phyloP scores from a whole-genome alignment of 2,329 filamentous ascomycete genomes.

The Fusarium sp. region DNA sequence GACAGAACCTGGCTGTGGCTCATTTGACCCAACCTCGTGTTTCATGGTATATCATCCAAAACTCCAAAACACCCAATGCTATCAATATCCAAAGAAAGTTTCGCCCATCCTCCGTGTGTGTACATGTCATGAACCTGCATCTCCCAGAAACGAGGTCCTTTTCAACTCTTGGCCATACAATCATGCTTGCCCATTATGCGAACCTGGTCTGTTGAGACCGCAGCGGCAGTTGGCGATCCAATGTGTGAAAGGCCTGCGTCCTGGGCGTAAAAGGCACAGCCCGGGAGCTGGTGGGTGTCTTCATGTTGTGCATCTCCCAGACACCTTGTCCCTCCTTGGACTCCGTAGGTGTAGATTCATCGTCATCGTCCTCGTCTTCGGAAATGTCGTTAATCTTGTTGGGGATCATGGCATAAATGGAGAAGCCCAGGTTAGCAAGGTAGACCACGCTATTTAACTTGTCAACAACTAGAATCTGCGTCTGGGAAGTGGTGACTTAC shows the following conservation, averaged over 20 bases:
- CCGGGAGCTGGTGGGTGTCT: slow-evolving; percentile 46
- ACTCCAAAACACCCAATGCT: slow-evolving; percentile 37
- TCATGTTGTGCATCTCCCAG: slow-evolving; percentile 70
- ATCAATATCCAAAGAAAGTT: slow-evolving; percentile 31
- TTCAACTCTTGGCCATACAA: neutral
- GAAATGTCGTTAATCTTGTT: slow-evolving; percentile 64
- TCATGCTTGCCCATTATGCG: slow-evolving; percentile 2
- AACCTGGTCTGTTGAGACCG: slow-evolving; percentile 49
- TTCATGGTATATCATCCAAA: slow-evolving; percentile 32
- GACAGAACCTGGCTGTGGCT: slow-evolving; percentile 11
- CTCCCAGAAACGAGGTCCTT: neutral
- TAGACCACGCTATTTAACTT: slow-evolving; percentile 66
- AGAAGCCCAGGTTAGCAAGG: slow-evolving; percentile 67
- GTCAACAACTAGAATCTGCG: neutral
- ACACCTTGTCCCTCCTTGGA: slow-evolving; percentile 55
- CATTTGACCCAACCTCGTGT: slow-evolving; percentile 14
- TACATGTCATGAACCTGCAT: neutral
- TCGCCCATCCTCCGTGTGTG: neutral
- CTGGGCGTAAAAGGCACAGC: slow-evolving; percentile 70
- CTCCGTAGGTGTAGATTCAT: slow-evolving; percentile 48
- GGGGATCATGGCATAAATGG: slow-evolving; percentile 68
- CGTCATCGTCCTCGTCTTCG: slow-evolving; percentile 56
- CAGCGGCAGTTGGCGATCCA: slow-evolving; percentile 69
- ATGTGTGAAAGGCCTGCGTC: slow-evolving; percentile 74
- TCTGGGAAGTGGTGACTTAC: slow-evolving; percentile 59